phyloP scores from a whole-genome alignment of 2,329 filamentous ascomycete genomes.

The Ilyonectria sp. region DNA sequence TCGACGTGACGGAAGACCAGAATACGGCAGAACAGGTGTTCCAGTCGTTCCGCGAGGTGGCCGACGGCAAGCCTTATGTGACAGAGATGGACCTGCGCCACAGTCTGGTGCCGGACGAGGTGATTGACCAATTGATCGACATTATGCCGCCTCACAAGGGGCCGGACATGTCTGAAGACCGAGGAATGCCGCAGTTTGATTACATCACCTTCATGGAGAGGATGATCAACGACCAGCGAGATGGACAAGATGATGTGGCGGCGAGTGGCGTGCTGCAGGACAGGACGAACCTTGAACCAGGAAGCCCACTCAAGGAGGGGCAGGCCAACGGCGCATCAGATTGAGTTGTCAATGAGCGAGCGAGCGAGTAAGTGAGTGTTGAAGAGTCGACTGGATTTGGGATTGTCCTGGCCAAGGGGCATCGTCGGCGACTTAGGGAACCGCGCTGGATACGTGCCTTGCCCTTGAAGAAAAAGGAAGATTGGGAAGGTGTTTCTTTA shows the following conservation, averaged over 20 bases:
- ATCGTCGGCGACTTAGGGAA: slow-evolving; percentile 22
- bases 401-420: slow-evolving; percentile 20
- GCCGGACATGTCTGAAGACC: slow-evolving; percentile 88
- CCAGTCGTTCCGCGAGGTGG: slow-evolving; percentile 97
- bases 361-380: slow-evolving; percentile 14
- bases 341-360: slow-evolving; percentile 20
- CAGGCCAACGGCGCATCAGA: slow-evolving; percentile 54
- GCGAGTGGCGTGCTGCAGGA: slow-evolving; percentile 53
- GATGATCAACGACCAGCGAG: slow-evolving; percentile 70
- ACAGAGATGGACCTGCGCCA: slow-evolving; percentile 97
- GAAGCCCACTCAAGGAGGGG: slow-evolving; percentile 51
- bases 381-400: neutral
- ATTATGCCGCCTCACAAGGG: slow-evolving; percentile 90
- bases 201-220: slow-evolving; percentile 98
- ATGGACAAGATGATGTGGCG: slow-evolving; percentile 45
- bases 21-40: slow-evolving; percentile 99
- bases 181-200: slow-evolving; percentile 90
- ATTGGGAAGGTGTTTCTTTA: slow-evolving; percentile 21
- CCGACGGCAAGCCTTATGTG: slow-evolving; percentile 98
- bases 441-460: slow-evolving; percentile 24
- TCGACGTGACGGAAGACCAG: slow-evolving; percentile 98
- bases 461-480: slow-evolving; percentile 21
- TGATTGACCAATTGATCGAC: slow-evolving; percentile 91
- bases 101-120: slow-evolving; percentile 94
- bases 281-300: slow-evolving; percentile 49